Conservation (phyloP, 1,284 basidiomycete genomes). For the Phlebopus sp. region DNA sequence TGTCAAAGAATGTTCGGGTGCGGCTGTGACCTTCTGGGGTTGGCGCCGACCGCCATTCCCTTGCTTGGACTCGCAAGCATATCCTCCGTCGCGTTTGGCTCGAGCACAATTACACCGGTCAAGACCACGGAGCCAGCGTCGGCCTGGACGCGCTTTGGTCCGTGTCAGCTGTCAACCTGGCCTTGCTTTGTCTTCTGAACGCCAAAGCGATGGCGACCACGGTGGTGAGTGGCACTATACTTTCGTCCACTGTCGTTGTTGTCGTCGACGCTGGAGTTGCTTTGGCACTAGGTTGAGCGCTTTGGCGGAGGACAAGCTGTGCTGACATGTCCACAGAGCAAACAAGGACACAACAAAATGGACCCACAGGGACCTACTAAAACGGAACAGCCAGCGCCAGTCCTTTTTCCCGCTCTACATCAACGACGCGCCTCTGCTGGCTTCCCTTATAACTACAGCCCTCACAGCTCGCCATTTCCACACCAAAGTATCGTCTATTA, state of each 20-base stretch:
- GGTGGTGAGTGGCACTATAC: constrained; percentile 17
- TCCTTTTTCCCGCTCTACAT: constrained; percentile 22
- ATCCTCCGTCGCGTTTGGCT: no score
- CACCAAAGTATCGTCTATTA: constrained; percentile 6
- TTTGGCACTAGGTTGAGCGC: constrained; percentile 10
- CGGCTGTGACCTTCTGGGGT: no score
- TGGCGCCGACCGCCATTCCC: no score
- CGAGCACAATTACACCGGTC: no score
- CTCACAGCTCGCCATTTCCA: constrained; percentile 16
- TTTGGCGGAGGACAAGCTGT: constrained; percentile 7
- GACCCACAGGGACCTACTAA: constrained; percentile 36
- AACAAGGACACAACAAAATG: constrained; percentile 33
- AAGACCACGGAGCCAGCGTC: no score
- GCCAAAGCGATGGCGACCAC: constrained; percentile 10
- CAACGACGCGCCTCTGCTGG: constrained; percentile 25
- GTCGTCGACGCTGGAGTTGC: constrained; percentile 5
- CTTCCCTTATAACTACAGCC: constrained; percentile 8
- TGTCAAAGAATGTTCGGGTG: no score
- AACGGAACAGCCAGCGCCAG: constrained; percentile 20
- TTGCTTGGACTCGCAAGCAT: no score
- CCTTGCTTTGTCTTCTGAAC: constrained; percentile 8
- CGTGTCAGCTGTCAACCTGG: constrained; percentile 9
- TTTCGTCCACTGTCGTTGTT: background rate
- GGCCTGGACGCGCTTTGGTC: constrained; percentile 16
- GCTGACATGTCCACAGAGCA: constrained; percentile 14